phyloP scores from a whole-genome alignment of 805 yeast genomes.

The Nakazawaea siamensis region DNA sequence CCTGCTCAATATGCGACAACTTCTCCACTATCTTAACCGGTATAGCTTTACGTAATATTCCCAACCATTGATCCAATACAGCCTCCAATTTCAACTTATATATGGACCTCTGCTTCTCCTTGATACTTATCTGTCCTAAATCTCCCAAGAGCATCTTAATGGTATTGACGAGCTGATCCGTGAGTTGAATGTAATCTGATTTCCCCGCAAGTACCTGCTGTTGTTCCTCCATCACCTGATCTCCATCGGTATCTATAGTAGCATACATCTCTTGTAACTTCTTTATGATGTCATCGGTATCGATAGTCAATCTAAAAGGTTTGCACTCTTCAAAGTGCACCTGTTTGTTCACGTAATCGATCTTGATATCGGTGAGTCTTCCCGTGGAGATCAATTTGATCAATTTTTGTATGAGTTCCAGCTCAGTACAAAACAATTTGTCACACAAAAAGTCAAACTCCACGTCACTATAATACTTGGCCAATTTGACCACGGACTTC shows the following conservation, averaged over 20 bases:
- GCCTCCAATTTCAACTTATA: conserved; percentile 1
- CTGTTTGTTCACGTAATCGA: conserved; percentile 17
- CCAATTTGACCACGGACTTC: conserved; percentile 16
- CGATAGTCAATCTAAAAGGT: not conserved
- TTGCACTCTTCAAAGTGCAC: conserved; percentile 11
- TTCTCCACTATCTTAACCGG: conserved; percentile 8
- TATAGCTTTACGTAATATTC: conserved; percentile 1
- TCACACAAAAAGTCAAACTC: conserved; percentile 14
- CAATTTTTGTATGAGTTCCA: conserved; percentile 16
- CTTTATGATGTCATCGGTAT: conserved; percentile 4
- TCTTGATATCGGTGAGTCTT: conserved; percentile 14
- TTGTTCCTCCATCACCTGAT: conserved; percentile 6
- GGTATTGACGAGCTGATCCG: not conserved
- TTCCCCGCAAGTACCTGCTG: not conserved
- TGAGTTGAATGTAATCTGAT: conserved; percentile 1
- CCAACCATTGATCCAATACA: conserved; percentile 8
- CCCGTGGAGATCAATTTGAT: conserved; percentile 20
- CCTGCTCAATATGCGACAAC: conserved; percentile 13
- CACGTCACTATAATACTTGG: conserved; percentile 17
- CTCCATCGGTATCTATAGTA: conserved; percentile 7
- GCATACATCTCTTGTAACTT: not conserved
- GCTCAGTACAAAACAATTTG: conserved; percentile 14
- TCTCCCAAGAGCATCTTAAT: conserved; percentile 6
- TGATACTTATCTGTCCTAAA: not conserved
- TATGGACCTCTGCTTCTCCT: conserved; percentile 1